These are phyloP conservation scores for Fulvia fulva DNA, from an alignment of 2,329 filamentous ascomycete genomes.

Conservation along the genomic window DNA sequence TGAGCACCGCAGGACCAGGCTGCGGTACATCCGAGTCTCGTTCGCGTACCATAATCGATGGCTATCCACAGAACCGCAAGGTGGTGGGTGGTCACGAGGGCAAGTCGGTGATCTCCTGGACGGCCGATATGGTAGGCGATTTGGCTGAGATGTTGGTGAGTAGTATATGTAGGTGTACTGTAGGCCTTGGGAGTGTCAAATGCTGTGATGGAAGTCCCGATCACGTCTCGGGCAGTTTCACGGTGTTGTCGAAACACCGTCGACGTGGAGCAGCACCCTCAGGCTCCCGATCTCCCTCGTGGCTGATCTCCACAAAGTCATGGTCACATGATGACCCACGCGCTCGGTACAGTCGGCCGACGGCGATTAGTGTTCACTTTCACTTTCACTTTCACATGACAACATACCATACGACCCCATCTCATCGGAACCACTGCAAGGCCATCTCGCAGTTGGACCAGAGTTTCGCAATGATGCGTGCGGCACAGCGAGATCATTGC, in stretches of 20 bases:
- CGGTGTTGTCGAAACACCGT: background rate
- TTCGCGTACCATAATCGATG: conserved; percentile 44
- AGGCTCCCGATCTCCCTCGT: background rate
- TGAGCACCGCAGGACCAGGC: conserved; percentile 83
- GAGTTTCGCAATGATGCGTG: too few relatives aligned
- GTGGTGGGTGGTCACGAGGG: conserved; percentile 15
- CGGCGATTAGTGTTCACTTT: too few relatives aligned
- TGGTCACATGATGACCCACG: too few relatives aligned
- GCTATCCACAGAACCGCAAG: background rate
- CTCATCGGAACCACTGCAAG: too few relatives aligned
- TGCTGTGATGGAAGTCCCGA: background rate
- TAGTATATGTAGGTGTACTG: background rate
- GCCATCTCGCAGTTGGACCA: too few relatives aligned
- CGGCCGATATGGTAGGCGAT: background rate
- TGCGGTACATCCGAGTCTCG: conserved; percentile 64
- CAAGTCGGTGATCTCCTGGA: background rate
- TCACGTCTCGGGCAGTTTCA: background rate
- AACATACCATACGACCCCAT: too few relatives aligned
- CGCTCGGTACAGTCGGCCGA: too few relatives aligned
- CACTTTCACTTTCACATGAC: too few relatives aligned
- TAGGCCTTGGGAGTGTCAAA: background rate
- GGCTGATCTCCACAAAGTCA: background rate
- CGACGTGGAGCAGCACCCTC: background rate
- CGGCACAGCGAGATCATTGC: too few relatives aligned
- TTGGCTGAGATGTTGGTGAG: background rate